phyloP scores from a whole-genome alignment of 2,329 filamentous ascomycete genomes.

The Phyllosticta paracitricarpa region DNA sequence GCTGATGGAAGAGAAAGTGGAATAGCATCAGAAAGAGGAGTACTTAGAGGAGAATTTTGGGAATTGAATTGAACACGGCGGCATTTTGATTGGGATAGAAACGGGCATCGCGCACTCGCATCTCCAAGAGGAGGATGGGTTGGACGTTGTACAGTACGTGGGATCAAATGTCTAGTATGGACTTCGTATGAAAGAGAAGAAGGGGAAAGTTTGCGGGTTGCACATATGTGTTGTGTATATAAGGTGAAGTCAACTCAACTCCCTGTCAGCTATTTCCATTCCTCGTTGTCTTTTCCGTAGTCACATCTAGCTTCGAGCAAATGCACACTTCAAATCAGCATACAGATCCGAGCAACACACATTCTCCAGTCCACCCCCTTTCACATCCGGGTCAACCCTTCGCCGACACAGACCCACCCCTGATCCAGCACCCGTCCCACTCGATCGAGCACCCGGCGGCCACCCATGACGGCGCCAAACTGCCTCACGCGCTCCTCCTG shows the following conservation, averaged over 20 bases:
- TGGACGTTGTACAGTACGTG: neutral
- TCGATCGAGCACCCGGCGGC: conserved; percentile 41
- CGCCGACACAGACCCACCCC: conserved; percentile 34
- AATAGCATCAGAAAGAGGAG: neutral
- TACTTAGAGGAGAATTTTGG: neutral
- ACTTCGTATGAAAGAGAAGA: neutral
- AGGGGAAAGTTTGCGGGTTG: neutral
- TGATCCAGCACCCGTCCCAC: conserved; percentile 44
- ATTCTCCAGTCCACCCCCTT: neutral
- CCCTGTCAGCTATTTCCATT: neutral
- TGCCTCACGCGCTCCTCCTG: conserved; percentile 36
- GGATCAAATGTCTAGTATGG: neutral
- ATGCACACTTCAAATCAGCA: neutral
- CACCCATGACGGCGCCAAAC: conserved; percentile 47
- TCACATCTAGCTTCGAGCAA: neutral
- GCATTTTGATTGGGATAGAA: neutral
- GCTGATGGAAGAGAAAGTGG: neutral
- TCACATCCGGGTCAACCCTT: conserved; percentile 17
- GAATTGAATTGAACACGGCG: neutral
- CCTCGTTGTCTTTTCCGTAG: neutral
- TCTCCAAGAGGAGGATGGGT: neutral
- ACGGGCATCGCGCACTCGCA: neutral
- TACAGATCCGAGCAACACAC: neutral
- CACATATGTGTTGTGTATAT: neutral
- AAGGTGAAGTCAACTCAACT: neutral